Conservation (phyloP, 768 basidiomycete genomes). For the Podaxis carcinomalis region DNA sequence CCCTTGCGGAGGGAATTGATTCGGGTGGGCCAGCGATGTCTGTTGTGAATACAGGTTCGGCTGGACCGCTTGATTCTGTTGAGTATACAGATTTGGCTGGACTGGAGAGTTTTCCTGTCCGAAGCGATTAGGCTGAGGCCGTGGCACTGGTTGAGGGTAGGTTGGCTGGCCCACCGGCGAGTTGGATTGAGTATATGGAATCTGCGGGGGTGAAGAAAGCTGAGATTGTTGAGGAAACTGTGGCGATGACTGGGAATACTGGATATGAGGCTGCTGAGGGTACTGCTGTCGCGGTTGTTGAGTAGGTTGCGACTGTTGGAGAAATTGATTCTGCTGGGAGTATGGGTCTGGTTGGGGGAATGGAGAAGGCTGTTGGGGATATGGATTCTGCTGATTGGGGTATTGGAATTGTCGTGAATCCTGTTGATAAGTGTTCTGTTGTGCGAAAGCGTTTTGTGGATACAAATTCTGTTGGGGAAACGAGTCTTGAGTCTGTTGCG, state of each 20-base stretch:
- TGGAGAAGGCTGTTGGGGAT: not conserved
- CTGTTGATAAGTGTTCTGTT: not conserved
- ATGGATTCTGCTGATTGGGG: not conserved
- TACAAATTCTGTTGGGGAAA: too few relatives aligned
- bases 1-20: constrained; percentile 1
- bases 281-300: not conserved
- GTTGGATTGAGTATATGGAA: not conserved
- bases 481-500: too few relatives aligned
- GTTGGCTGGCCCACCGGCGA: not conserved
- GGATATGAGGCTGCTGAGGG: not conserved
- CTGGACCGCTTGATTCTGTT: not conserved
- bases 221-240: constrained; percentile 3
- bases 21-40: not conserved
- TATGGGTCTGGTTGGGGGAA: not conserved
- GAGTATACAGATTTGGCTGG: constrained; percentile 3
- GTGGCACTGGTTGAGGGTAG: not conserved
- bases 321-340: not conserved
- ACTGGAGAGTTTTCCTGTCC: not conserved
- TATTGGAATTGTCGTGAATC: not conserved
- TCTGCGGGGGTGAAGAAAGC: not conserved
- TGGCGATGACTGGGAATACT: not conserved
- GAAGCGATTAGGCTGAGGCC: not conserved
- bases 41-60: not conserved
- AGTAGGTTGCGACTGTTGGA: not conserved
- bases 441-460: too few relatives aligned